Evolutionary conservation across 2,329 filamentous ascomycete species (phyloP).

Genomic region (Talaromyces rugulosus): DNA sequence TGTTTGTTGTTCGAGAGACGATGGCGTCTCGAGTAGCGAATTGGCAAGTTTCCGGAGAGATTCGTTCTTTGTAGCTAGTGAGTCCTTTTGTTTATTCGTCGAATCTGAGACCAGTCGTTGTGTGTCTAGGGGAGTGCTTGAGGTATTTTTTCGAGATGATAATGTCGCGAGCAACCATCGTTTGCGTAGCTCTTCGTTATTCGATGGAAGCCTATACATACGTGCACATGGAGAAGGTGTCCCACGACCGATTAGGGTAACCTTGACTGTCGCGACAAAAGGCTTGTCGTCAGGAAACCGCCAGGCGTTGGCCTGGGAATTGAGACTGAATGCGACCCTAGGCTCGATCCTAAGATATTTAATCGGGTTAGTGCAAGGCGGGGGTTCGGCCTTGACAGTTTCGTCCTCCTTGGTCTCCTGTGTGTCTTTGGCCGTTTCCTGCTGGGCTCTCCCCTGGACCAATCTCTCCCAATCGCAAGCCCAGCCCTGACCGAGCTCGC

Average conservation of each 20-base stretch:
- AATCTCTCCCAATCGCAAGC: constrained; percentile 77
- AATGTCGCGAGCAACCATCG: constrained; percentile 61
- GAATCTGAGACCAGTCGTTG: not conserved
- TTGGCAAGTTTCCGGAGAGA: constrained; percentile 25
- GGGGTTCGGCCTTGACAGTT: constrained; percentile 1
- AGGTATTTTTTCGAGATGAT: not conserved
- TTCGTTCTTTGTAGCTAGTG: constrained; percentile 16
- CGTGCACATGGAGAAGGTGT: constrained; percentile 68
- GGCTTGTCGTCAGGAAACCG: constrained; percentile 15
- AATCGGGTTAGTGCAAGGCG: constrained; percentile 13
- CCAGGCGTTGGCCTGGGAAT: constrained; percentile 1
- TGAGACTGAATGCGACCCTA: constrained; percentile 1
- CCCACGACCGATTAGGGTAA: constrained; percentile 67
- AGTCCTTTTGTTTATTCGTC: constrained; percentile 8
- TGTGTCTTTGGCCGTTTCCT: constrained; percentile 8
- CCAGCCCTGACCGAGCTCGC: constrained; percentile 78
- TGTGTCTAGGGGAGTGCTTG: not conserved
- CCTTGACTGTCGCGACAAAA: constrained; percentile 56
- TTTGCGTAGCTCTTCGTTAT: constrained; percentile 51
- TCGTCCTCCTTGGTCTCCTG: not conserved
- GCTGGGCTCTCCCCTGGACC: constrained; percentile 38
- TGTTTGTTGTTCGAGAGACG: constrained; percentile 38
- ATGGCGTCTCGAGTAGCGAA: constrained; percentile 36
- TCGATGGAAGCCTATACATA: constrained; percentile 76
- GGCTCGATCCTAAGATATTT: constrained; percentile 37